Conservation (phyloP, 371 early-diverging fungal genomes). For the Mortierella sp. region DNA sequence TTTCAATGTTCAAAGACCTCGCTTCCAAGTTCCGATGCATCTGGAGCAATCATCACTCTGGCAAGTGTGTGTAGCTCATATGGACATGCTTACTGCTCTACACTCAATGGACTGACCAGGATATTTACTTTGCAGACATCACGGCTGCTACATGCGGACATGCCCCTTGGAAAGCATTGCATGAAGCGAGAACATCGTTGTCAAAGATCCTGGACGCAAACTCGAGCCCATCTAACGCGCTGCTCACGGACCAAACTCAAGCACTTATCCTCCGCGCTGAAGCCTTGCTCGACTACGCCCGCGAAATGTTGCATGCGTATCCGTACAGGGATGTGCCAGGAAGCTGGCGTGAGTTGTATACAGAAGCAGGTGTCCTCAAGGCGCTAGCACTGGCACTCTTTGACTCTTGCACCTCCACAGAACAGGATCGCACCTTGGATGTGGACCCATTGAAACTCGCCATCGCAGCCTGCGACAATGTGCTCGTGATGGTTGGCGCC, state of each 20-base stretch:
- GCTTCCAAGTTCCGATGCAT: no score
- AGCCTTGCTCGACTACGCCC: slow-evolving; percentile 55
- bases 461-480: slow-evolving; percentile 61
- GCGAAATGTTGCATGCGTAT: slow-evolving; percentile 56
- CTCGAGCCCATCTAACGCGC: no score
- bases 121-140: no score
- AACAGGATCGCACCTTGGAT: not conserved
- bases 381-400: slow-evolving; percentile 36
- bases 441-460: slow-evolving; percentile 18
- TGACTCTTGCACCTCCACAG: not conserved
- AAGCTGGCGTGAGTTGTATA: slow-evolving; percentile 67
- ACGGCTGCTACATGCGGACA: slow-evolving; percentile 27
- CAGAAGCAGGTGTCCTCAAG: slow-evolving; percentile 64
- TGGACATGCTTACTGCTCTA: no score
- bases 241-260: not conserved
- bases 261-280: slow-evolving; percentile 25
- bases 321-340: slow-evolving; percentile 65
- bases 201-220: not conserved
- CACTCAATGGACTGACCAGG: no score
- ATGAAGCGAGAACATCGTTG: slow-evolving; percentile 16
- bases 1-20: no score
- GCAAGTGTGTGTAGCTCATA: no score
- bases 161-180: slow-evolving; percentile 21
- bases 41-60: no score
- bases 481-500: slow-evolving; percentile 65